Evolutionary conservation across 2,329 filamentous ascomycete genomes (phyloP).

Genomic region (Scleromitrula shiraiana): DNA sequence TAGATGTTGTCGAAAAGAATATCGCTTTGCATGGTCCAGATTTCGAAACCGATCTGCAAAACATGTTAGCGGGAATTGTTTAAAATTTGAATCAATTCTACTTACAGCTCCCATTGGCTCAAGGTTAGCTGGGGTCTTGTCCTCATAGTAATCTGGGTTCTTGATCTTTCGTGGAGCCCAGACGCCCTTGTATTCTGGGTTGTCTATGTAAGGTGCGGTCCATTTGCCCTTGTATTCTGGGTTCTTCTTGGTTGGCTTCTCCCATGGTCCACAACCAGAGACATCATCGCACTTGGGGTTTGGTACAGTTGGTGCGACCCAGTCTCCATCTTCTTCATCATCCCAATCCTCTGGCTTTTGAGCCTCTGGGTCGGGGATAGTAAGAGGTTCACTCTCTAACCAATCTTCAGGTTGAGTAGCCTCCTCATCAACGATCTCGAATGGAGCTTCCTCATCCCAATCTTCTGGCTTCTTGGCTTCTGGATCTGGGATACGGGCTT

Average conservation of each 20-base stretch:
- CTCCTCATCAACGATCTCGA: conserved; percentile 89
- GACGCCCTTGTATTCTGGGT: conserved; percentile 93
- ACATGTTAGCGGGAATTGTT: conserved; percentile 7
- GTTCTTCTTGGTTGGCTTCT: conserved; percentile 87
- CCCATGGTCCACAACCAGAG: conserved; percentile 91
- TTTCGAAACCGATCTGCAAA: conserved; percentile 84
- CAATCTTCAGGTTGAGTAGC: conserved; percentile 90
- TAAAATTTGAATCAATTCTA: conserved; percentile 27
- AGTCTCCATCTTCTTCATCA: conserved; percentile 98
- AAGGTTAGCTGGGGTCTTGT: conserved; percentile 93
- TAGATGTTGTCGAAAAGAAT: conserved; percentile 99
- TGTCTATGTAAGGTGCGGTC: conserved; percentile 83
- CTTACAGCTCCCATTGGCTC: conserved; percentile 96
- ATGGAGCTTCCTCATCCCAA: conserved; percentile 98
- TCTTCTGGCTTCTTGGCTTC: conserved; percentile 94
- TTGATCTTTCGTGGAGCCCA: conserved; percentile 94
- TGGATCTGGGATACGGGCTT: conserved; percentile 83
- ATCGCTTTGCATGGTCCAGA: conserved; percentile 99
- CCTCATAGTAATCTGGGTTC: conserved; percentile 95
- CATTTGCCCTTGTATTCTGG: conserved; percentile 95
- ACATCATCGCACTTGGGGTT: conserved; percentile 95
- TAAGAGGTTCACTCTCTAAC: conserved; percentile 81
- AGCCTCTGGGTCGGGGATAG: conserved; percentile 84
- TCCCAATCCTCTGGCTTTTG: conserved; percentile 99
- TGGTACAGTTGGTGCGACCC: conserved; percentile 72